Evolutionary conservation across 768 basidiomycete species (phyloP), one percentile per base, ranked within the genome.

Genomic region (Hypsizygus marmoreus): DNA sequence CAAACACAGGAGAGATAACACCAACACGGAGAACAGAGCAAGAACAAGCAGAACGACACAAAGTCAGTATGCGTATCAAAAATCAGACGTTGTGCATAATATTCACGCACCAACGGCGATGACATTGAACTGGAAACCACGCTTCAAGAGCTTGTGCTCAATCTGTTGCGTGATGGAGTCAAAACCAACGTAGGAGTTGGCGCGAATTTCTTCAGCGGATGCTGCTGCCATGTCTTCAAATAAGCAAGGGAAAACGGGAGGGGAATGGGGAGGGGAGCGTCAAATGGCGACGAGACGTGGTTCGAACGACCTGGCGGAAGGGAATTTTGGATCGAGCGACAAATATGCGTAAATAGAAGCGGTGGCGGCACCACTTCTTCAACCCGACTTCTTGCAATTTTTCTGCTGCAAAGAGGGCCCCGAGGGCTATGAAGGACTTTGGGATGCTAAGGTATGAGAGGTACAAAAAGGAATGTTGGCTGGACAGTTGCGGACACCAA

Each of bases 121-220:
- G 50, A 97, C 89, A 63, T 97, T 98, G 82, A 98, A 98, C 77
- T 97, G 92, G 79, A 98, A 98, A 50, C 95, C 95, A 53, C 95
- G 85, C 75, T 97, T 97, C 74, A 98, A 81, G 54, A 97, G 87
- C 81, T 97, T 97, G 80, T 95, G 90, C 78, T 99, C 95, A 58
- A 97, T 97, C 72, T 97, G 95, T 62, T 85, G 82, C 48, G 94
- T 95, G 68, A 98, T 97, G 55, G 88, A 85, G 79, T 98, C 95
- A 75, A 98, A 98, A 63, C 95, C 95, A 68, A 98, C 95, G 66
- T 97, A 95, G 36, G 89, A 85, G 52, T 88, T 79, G 24, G 94
- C 93, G 58, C 88, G 85, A 58, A 97, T 94, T 74, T 95, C 94
- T 63, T 79, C 73, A n/a, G n/a, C n/a, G n/a, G n/a, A n/a, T 41